Base-by-base conservation (phyloP, 306 rosid species). In the Pyrus bretschneideri region DNA sequence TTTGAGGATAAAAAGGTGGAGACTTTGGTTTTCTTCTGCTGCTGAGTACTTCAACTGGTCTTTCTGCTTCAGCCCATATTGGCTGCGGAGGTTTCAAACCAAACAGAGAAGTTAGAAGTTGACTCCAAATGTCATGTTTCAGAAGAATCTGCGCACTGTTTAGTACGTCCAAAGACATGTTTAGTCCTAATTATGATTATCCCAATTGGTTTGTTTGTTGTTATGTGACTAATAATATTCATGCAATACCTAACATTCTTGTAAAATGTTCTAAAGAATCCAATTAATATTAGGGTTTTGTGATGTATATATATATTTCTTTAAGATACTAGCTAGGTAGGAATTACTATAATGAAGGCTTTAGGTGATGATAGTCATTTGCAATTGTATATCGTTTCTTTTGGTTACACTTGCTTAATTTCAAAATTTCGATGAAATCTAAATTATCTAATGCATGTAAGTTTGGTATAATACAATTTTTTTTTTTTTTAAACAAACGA, bases 11-110 rank as follows among this genome's bases (percentile, higher is more conserved):
- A 78, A 61, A 75, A 15, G 81, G 73, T 57, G 76, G 63, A 4
- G 73, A 75, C 49, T 79, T 83, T 71, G 83, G 67, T 62, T 69
- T 78, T 73, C 78, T 58, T 76, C 76, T 78, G 83, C 70, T 54
- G 76, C 84, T 80, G 76, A 79, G 59, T 31, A 77, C 67, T 76
- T 90, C 90, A 79, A 73, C 25, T 23, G 93, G 88, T 31, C 51
- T 76, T 57, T 86, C 92, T 78, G 78, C 85, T 85, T 90, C 87
- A n/a, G 88, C 81, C 97, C 98, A 94, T n/a, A 87, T 86, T 77
- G 98, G 96, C 98, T 92, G 91, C 89, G 69, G 18, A 27, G 4
- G 60, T 38, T 76, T 38, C 35, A 51, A 67, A 58, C 54, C 54
- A 25, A 71, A 55, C 72, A 57, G 25, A 14, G 33, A 44, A 45